These are phyloP conservation scores for Pythium sukuiense DNA, from an alignment of 352 stramenopile genomes.

Conservation along the genomic window DNA sequence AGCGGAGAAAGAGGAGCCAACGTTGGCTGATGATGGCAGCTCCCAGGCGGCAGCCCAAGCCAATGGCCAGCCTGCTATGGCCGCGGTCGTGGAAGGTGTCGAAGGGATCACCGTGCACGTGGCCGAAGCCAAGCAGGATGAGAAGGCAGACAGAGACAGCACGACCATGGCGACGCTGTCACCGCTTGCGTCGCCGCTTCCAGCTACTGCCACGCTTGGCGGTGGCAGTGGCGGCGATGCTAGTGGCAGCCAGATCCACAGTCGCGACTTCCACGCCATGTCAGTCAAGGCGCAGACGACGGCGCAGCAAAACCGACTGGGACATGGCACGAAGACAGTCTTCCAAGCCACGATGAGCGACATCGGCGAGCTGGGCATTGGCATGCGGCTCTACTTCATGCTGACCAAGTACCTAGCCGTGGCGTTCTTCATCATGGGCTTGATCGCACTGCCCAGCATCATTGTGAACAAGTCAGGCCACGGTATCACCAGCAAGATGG, in stretches of 20 bases:
- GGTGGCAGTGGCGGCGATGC: neutral
- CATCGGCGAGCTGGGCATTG: constrained; percentile 79
- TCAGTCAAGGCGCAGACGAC: neutral
- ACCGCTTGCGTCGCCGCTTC: neutral
- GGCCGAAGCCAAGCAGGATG: neutral
- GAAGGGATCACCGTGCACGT: neutral
- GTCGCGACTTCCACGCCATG: neutral
- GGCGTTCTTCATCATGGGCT: constrained; percentile 68
- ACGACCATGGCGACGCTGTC: neutral
- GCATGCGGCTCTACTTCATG: constrained; percentile 86
- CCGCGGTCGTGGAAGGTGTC: neutral
- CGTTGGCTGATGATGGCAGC: no score
- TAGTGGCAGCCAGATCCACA: neutral
- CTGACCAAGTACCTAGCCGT: constrained; percentile 74
- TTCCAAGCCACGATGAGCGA: constrained; percentile 65
- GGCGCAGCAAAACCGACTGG: constrained; percentile 42
- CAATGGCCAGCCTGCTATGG: no score
- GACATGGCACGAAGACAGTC: constrained; percentile 58
- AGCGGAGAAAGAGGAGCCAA: no score
- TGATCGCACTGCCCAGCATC: constrained; percentile 63
- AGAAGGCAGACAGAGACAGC: neutral
- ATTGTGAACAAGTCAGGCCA: constrained; percentile 65
- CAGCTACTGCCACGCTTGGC: neutral
- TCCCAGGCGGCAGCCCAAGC: no score
- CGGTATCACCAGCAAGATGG: constrained; percentile 62